Percentiles rank a stretch among this genome's conserved stretches.
Evolutionary conservation across 2,329 filamentous ascomycete genomes (phyloP).

Genomic region (Phialophora chinensis): DNA sequence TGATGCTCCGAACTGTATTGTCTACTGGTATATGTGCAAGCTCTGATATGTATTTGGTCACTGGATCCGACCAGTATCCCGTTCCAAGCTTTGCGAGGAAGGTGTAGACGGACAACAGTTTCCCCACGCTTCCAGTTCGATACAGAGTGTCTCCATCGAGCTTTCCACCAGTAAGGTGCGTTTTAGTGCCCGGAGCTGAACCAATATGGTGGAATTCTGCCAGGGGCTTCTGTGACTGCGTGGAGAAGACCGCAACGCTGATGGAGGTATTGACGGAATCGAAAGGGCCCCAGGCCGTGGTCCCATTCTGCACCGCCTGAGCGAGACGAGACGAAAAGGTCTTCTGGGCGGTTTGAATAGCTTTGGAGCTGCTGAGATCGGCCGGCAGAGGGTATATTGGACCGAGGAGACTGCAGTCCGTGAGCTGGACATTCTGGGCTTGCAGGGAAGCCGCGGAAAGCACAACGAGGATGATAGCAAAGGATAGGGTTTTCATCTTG

Average conservation of each 20-base stretch:
- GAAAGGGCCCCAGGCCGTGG: neutral
- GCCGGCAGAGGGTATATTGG: constrained; percentile 16
- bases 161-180: constrained; percentile 16
- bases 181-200: constrained; percentile 9
- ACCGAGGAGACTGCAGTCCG: constrained; percentile 17
- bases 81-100: constrained; percentile 47
- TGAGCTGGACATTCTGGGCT: constrained; percentile 13
- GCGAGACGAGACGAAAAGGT: constrained; percentile 7
- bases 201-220: constrained; percentile 18
- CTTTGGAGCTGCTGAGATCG: constrained; percentile 9
- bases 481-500: neutral
- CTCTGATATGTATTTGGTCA: constrained; percentile 51
- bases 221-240: constrained; percentile 17
- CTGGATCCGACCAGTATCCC: constrained; percentile 47
- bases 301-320: neutral
- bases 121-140: constrained; percentile 47
- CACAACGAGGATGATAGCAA: neutral
- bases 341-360: constrained; percentile 12
- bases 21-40: constrained; percentile 37
- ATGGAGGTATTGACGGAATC: constrained; percentile 18
- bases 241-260: constrained; percentile 19
- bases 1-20: constrained; percentile 37
- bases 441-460: neutral
- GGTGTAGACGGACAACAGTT: constrained; percentile 48
- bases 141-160: constrained; percentile 39